Evolutionary conservation across 2,329 filamentous ascomycete genomes (phyloP).

Genomic region (Shiraia sp.): DNA sequence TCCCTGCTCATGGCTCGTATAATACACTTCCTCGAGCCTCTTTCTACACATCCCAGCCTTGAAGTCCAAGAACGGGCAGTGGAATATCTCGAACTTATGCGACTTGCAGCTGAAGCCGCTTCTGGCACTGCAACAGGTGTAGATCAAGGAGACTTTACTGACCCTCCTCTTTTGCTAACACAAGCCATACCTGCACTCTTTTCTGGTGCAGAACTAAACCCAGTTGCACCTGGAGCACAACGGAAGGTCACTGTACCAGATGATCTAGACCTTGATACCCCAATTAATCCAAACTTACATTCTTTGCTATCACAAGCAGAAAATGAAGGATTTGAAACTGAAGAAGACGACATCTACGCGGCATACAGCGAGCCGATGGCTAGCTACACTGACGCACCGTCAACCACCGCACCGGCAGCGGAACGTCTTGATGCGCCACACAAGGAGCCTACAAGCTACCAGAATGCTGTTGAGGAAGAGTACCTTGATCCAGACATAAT

Average conservation of each 20-base stretch:
- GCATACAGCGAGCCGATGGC: constrained; percentile 51
- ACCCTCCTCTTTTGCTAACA: constrained; percentile 81
- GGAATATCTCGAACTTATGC: constrained; percentile 87
- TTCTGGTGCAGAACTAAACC: constrained; percentile 84
- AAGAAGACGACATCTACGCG: constrained; percentile 50
- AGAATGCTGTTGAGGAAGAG: constrained; percentile 50
- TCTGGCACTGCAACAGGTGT: constrained; percentile 62
- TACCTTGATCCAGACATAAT: constrained; percentile 75
- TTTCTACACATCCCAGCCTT: constrained; percentile 80
- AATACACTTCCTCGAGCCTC: constrained; percentile 76
- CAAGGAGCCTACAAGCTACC: constrained; percentile 48
- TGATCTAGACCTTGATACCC: constrained; percentile 75
- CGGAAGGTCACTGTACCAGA: constrained; percentile 80
- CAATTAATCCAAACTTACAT: constrained; percentile 77
- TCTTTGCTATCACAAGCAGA: constrained; percentile 63
- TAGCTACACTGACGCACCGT: constrained; percentile 19
- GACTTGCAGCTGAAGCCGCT: constrained; percentile 80
- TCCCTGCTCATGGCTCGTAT: constrained; percentile 80
- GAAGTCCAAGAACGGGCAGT: constrained; percentile 96
- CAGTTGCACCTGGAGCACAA: constrained; percentile 81
- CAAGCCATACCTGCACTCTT: constrained; percentile 91
- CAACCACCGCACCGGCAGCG: constrained; percentile 42
- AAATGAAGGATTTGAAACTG: constrained; percentile 48
- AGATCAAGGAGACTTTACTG: constrained; percentile 69
- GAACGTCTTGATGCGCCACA: constrained; percentile 48